Evolutionary conservation across 2,329 filamentous ascomycete species (phyloP).

Genomic region (Fusarium pseudocircinatum): DNA sequence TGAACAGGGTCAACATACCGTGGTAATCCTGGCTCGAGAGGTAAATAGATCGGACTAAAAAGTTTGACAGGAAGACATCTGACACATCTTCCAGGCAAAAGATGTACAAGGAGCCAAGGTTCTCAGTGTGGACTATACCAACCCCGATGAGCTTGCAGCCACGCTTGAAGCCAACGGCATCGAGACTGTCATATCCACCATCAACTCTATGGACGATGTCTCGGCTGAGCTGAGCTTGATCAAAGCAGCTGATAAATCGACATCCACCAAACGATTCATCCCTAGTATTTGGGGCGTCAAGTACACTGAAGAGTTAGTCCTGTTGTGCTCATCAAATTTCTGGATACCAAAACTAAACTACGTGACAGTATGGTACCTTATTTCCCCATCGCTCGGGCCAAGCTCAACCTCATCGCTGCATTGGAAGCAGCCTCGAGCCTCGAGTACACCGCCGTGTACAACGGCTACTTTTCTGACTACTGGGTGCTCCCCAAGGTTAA

Average conservation of each 20-base stretch:
- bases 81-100: background rate
- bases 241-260: background rate
- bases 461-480: background rate
- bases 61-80: background rate
- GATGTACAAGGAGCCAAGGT: background rate
- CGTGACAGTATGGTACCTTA: background rate
- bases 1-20: background rate
- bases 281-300: background rate
- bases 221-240: background rate
- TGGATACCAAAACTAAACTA: background rate
- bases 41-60: background rate
- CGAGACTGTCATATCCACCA: background rate
- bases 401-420: background rate
- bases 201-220: background rate
- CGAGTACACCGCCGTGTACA: background rate
- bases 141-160: background rate
- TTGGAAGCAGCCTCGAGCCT: background rate
- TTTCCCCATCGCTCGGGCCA: background rate
- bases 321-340: background rate
- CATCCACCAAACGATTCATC: background rate
- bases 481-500: background rate
- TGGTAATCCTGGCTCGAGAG: background rate
- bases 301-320: background rate
- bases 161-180: background rate
- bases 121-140: background rate